Conservation (phyloP, 139 green algal species). For the Picochlorum sp. region DNA sequence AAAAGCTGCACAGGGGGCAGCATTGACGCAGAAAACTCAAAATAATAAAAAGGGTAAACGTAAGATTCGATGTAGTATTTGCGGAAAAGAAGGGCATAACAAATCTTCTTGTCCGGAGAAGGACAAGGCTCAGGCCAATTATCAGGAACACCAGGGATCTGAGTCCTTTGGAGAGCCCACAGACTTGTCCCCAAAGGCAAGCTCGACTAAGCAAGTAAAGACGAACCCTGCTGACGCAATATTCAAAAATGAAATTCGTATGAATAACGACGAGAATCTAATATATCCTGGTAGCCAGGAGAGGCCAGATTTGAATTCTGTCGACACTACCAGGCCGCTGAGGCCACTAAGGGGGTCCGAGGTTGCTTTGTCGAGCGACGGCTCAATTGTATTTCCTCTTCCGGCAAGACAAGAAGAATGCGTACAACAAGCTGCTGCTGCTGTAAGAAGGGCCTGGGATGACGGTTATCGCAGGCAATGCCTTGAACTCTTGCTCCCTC, state of each 20-base stretch:
- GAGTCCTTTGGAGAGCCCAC: not conserved
- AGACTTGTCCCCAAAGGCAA: no score
- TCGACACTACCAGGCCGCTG: not conserved
- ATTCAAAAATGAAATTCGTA: not conserved
- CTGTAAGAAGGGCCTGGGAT: constrained; percentile 47
- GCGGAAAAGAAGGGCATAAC: constrained; percentile 21
- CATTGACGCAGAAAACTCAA: not conserved
- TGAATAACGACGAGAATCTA: no score
- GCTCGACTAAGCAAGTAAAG: not conserved
- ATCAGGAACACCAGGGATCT: not conserved
- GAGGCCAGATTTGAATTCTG: not conserved
- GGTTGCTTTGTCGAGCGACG: constrained; percentile 3
- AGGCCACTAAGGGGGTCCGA: not conserved
- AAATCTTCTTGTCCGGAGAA: constrained; percentile 5
- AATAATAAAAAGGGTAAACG: not conserved
- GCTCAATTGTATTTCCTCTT: constrained; percentile 13
- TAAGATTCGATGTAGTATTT: constrained; percentile 27
- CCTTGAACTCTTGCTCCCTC: constrained; percentile 71
- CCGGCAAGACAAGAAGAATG: constrained; percentile 10
- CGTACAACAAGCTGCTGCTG: constrained; percentile 32
- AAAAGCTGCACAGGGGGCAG: not conserved
- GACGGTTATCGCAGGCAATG: constrained; percentile 43
- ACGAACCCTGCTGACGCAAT: not conserved
- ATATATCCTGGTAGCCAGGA: no score
- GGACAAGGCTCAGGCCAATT: not conserved